phyloP scores from a whole-genome alignment of 2,329 filamentous ascomycete species.

The Colletotrichum eleusines region DNA sequence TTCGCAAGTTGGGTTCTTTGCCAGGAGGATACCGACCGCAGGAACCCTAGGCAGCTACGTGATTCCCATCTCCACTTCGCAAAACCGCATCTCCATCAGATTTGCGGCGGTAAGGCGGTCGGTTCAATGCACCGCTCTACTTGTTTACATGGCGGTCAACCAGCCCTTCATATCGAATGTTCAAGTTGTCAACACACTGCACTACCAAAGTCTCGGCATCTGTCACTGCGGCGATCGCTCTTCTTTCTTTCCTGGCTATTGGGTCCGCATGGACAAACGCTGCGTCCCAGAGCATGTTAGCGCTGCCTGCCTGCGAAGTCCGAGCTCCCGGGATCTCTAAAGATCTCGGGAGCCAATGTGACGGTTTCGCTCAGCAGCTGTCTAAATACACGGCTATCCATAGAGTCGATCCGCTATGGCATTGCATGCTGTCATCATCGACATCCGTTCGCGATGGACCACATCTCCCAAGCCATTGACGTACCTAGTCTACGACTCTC shows the following conservation, averaged over 20 bases:
- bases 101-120: not conserved
- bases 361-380: constrained; percentile 4
- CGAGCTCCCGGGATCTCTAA: not conserved
- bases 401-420: not conserved
- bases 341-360: constrained; percentile 23
- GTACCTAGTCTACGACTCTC: constrained; percentile 6
- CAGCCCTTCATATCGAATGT: not conserved
- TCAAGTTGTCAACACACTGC: not conserved
- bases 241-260: constrained; percentile 10
- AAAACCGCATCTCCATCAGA: constrained; percentile 13
- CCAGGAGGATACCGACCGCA: constrained; percentile 25
- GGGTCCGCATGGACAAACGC: constrained; percentile 12
- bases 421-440: constrained; percentile 1
- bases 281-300: constrained; percentile 5
- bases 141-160: constrained; percentile 30
- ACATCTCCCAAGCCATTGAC: constrained; percentile 31
- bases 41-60: constrained; percentile 28
- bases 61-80: constrained; percentile 28
- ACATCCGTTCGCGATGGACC: constrained; percentile 23
- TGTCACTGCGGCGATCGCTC: constrained; percentile 9
- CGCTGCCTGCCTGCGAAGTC: not conserved
- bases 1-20: constrained; percentile 16
- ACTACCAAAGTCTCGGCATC: constrained; percentile 9
- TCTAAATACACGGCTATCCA: not conserved
- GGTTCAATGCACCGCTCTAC: constrained; percentile 27